Conservation (phyloP, 306 rosid genomes). For the Prunus davidiana region DNA sequence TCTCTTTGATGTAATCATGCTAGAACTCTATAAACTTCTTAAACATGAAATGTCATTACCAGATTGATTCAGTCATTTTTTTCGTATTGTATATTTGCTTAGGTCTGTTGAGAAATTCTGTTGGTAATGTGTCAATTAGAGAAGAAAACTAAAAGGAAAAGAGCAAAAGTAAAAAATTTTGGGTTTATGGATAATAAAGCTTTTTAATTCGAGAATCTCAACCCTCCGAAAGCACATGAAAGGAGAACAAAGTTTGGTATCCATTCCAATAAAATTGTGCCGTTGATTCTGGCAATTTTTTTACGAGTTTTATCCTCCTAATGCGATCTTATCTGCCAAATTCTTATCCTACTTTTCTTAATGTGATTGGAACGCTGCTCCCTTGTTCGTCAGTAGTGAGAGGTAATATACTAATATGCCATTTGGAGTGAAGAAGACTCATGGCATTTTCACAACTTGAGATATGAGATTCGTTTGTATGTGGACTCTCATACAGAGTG, state of each 20-base stretch:
- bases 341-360: neutral
- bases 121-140: neutral
- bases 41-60: constrained; percentile 14
- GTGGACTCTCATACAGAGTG: neutral
- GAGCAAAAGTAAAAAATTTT: no score
- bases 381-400: neutral
- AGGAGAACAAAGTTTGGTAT: no score
- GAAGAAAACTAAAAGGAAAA: no score
- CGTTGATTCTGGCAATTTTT: neutral
- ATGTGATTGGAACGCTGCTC: neutral
- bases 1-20: neutral
- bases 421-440: neutral
- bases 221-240: no score
- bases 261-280: neutral
- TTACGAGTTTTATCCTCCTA: neutral
- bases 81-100: neutral
- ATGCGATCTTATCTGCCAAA: neutral
- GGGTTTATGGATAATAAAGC: no score
- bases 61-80: neutral
- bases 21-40: neutral
- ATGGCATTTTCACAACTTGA: neutral
- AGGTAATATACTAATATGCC: neutral
- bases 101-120: neutral
- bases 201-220: no score
- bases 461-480: neutral